Evolutionary conservation across 495 filamentous ascomycete genomes (phyloP).

Genomic region (Aspergillus campestris): DNA sequence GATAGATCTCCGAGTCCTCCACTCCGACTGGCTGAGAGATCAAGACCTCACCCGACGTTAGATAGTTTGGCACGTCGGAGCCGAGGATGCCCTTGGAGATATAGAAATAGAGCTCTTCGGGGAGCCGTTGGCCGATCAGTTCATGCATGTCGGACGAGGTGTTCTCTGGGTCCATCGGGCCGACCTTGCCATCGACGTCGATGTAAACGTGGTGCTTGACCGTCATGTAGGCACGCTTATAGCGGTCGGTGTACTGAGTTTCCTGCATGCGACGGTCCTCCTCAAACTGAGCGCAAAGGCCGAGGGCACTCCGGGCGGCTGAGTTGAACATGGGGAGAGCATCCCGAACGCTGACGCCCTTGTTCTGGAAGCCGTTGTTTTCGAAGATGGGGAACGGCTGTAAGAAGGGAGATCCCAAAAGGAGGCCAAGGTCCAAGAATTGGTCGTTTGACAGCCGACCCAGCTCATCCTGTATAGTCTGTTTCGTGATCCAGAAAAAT

Average conservation of each 20-base stretch:
- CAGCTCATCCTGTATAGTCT: conserved; percentile 59
- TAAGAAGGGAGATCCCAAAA: conserved; percentile 75
- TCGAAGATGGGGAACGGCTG: conserved; percentile 68
- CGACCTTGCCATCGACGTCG: conserved; percentile 63
- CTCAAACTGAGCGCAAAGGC: conserved; percentile 59
- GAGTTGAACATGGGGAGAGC: conserved; percentile 64
- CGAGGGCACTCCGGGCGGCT: conserved; percentile 51
- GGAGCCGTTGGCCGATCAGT: conserved; percentile 80
- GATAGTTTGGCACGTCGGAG: conserved; percentile 69
- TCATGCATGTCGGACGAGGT: conserved; percentile 77
- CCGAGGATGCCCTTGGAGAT: conserved; percentile 75
- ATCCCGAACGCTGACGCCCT: conserved; percentile 50
- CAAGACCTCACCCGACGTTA: conserved; percentile 66
- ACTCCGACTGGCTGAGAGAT: conserved; percentile 74
- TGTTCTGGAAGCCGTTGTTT: conserved; percentile 38
- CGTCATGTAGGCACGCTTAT: conserved; percentile 70
- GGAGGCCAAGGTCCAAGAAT: conserved; percentile 75
- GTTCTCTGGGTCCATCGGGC: conserved; percentile 57
- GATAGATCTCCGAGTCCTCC: conserved; percentile 72
- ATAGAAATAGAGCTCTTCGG: conserved; percentile 88
- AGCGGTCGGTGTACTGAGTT: conserved; percentile 74
- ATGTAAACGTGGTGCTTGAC: conserved; percentile 84
- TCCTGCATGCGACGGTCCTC: conserved; percentile 61
- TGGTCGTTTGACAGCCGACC: conserved; percentile 58
- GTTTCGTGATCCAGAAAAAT: conserved; percentile 66